Evolutionary conservation across 371 early-diverging fungal species (phyloP), one percentile per base, ranked within the genome.

Genomic region (Actinomortierella ambigua): DNA sequence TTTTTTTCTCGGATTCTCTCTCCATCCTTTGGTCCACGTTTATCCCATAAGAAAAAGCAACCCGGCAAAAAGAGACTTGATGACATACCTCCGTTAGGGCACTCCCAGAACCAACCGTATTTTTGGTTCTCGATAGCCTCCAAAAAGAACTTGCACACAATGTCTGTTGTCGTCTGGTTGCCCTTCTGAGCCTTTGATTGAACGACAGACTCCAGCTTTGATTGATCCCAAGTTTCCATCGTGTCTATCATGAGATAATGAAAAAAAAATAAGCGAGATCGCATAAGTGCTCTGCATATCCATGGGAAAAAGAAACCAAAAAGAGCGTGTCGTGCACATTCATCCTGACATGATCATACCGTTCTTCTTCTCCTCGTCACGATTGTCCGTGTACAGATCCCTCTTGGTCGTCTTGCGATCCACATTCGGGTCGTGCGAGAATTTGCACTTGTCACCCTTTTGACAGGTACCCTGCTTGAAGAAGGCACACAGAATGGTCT

Each of bases 21-120:
- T 20, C 46, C 9, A 46, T n/a, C 3, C 15, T 20, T 46, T 46
- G 20, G 8, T 15, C n/a, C 18, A n/a, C 39, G 24, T 46, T n/a
- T n/a, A n/a, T n/a, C n/a, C n/a, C n/a, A n/a, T n/a, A n/a, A n/a
- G n/a, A n/a, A n/a, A n/a, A n/a, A n/a, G n/a, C n/a, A n/a, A n/a
- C n/a, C n/a, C n/a, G n/a, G n/a, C n/a, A 34, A 34, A 4, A 34
- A 34, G 34, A 46, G 34, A 22, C 17, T 29, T n/a, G 41, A 41
- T 46, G 28, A n/a, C 81, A 80, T 81, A 81, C 91, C 92, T 65
- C 93, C 94, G 62, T 92, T 91, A 6, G 97, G 98, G 80, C 99
- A 99, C 61, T 94, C 94, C 99, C 99, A 99, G 84, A 96, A 97
- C 95, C 96, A 96, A 55, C 96, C 98, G 78, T 98, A 98, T 81